A percentile compares a stretch with the other conserved stretches of the same genome.
These are phyloP conservation scores for Funneliformis caledonium DNA, from an alignment of 371 early-diverging fungal species.

Conservation along the genomic window DNA sequence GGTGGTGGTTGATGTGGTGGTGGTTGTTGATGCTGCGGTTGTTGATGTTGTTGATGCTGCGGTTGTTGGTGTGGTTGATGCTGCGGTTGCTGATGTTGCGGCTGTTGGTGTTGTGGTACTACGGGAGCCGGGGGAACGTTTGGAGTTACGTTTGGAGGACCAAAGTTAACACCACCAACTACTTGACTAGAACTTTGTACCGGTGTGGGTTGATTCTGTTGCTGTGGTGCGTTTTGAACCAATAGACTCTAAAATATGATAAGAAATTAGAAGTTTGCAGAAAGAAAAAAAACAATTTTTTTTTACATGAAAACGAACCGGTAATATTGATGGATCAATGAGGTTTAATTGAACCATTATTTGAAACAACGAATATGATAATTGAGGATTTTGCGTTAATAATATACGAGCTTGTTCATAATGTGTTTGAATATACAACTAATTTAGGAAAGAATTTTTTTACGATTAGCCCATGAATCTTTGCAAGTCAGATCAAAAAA, in stretches of 20 bases:
- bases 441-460: background rate
- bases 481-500: background rate
- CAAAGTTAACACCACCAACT: background rate
- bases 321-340: slow-evolving; percentile 77
- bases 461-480: background rate
- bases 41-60: slow-evolving; percentile 23
- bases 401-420: slow-evolving; percentile 73
- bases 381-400: slow-evolving; percentile 77
- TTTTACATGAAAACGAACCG: slow-evolving; percentile 52
- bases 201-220: slow-evolving; percentile 10
- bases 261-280: background rate
- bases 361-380: slow-evolving; percentile 88
- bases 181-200: slow-evolving; percentile 28
- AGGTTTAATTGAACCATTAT: slow-evolving; percentile 82
- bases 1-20: slow-evolving; percentile 4
- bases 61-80: slow-evolving; percentile 40
- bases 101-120: slow-evolving; percentile 26
- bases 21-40: slow-evolving; percentile 5
- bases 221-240: background rate
- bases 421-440: slow-evolving; percentile 56
- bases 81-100: background rate
- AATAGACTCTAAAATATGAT: background rate
- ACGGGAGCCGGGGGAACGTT: background rate
- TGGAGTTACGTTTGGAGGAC: background rate
- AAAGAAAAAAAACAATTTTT: background rate